phyloP scores from a whole-genome alignment of 1,284 basidiomycete species.

The Ustilago trichophora region DNA sequence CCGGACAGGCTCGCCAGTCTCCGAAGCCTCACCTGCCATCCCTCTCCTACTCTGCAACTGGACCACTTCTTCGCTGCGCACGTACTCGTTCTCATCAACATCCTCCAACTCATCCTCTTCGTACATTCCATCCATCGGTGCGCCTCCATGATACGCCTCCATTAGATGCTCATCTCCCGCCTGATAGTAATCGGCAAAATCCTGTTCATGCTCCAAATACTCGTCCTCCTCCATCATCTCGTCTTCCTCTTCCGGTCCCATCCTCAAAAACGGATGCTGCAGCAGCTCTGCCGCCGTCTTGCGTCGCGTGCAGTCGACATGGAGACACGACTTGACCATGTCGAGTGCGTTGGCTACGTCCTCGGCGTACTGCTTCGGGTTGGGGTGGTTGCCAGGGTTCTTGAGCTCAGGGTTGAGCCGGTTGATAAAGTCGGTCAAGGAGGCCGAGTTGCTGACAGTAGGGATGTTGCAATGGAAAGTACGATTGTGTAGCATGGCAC shows the following conservation, averaged over 20 bases:
- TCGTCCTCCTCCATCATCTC: conserved; percentile 20
- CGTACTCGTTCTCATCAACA: conserved; percentile 17
- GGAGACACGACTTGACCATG: conserved; percentile 55
- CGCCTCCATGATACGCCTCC: conserved; percentile 1
- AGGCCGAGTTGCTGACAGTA: conserved; percentile 30
- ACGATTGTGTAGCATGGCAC: conserved; percentile 81
- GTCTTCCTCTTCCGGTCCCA: conserved; percentile 17
- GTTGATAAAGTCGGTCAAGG: conserved; percentile 57
- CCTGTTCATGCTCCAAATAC: conserved; percentile 1
- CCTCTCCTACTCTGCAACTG: conserved; percentile 26
- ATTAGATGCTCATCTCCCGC: conserved; percentile 1
- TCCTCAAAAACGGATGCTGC: conserved; percentile 55
- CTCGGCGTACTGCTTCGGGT: conserved; percentile 46
- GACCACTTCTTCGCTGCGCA: conserved; percentile 17
- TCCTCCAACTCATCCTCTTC: conserved; percentile 26
- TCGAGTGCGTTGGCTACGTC: conserved; percentile 60
- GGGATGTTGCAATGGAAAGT: conserved; percentile 62
- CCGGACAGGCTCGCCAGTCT: conserved; percentile 2
- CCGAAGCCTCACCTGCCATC: conserved; percentile 12
- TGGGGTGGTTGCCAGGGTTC: conserved; percentile 49
- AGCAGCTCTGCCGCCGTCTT: conserved; percentile 57
- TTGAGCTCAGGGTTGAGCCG: conserved; percentile 56
- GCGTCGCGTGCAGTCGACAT: conserved; percentile 60
- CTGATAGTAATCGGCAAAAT: conserved; percentile 36
- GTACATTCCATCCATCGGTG: not conserved